Percentiles rank a stretch among this genome's conserved stretches.
These are phyloP conservation scores for Thecaphora thlaspeos DNA, from an alignment of 1,284 basidiomycete species.

Conservation along the genomic window DNA sequence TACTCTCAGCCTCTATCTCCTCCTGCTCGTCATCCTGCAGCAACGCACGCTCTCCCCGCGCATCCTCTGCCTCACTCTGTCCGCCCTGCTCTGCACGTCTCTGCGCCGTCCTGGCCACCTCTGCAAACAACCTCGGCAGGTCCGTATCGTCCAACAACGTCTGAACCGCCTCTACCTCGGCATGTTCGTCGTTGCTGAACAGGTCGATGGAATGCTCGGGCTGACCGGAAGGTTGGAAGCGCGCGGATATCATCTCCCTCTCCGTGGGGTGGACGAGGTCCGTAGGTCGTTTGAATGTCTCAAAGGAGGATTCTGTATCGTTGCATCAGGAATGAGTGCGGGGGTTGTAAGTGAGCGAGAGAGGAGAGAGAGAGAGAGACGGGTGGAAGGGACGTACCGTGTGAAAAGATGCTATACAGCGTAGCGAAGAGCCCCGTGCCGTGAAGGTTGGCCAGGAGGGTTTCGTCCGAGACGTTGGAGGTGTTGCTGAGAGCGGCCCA, in stretches of 20 bases:
- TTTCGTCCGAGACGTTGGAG: constrained; percentile 27
- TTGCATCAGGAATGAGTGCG: too few species aligned
- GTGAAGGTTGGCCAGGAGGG: constrained; percentile 19
- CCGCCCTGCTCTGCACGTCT: neutral
- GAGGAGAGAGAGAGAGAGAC: constrained; percentile 3
- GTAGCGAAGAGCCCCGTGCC: constrained; percentile 23
- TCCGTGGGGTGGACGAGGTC: constrained; percentile 2
- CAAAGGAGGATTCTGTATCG: constrained; percentile 7
- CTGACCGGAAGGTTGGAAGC: neutral
- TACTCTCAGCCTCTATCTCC: too few species aligned
- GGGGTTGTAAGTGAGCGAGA: neutral
- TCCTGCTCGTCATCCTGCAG: too few species aligned
- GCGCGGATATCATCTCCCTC: neutral
- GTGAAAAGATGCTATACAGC: constrained; percentile 12
- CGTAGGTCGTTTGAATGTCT: neutral
- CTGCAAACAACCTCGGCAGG: constrained; percentile 15
- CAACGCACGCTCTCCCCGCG: too few species aligned
- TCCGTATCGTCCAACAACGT: constrained; percentile 21
- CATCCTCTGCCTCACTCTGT: neutral
- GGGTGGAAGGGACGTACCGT: constrained; percentile 8
- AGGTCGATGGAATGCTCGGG: neutral
- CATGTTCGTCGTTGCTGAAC: constrained; percentile 8
- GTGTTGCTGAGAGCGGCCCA: constrained; percentile 42
- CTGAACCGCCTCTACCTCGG: constrained; percentile 12
- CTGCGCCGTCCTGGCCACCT: constrained; percentile 15